Base-by-base conservation (phyloP, 352 stramenopile genomes). In the Globisporangium acanthophoron region DNA sequence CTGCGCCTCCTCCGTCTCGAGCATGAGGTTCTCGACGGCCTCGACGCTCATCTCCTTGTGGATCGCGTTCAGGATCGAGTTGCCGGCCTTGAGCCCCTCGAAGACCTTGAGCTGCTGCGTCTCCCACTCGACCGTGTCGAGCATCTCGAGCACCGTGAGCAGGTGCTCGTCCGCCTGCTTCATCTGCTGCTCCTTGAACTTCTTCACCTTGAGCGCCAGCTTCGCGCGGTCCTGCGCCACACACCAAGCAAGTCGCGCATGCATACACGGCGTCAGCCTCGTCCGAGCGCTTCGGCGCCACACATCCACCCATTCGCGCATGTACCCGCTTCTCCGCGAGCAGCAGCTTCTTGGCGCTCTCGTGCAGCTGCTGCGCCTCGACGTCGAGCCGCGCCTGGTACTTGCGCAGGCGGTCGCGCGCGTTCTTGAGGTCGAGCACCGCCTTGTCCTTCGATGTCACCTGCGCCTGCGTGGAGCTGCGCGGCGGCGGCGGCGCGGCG, bases 161-260 rank as follows among this genome's bases (percentile, higher is more conserved):
- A 96, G 64, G 58, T 96, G 86, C 41, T 85, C 78, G 60, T 94
- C 84, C 11, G 87, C 85, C 56, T 96, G 79, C 24, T 85, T 73
- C 66, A 96, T 93, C 67, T 96, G 86, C 58, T 87, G 79, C 62
- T 94, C 81, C 56, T 94, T 94, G 64, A 91, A 95, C 69, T 96
- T 96, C 55, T 91, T 94, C 33, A 96, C 70, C 61, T 94, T 90
- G 37, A 96, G 70, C 66, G 81, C 87, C 21, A 95, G 66, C 61
- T 92, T 95, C 5, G 87, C 87, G 16, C 84, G 81, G 52, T 94
- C 85, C 80, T 94, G 62, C 29, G 20, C 21, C 54, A 41, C 33
- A 58, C 54, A 18, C 54, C 37, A 39, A 58, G 15, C 46, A 18
- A 37, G 9, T 66, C n/a, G 41, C 0, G 51, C 50, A 40, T 20